Evolutionary conservation across 208 protist species (phyloP).

Genomic region (Leptomonas seymouri): DNA sequence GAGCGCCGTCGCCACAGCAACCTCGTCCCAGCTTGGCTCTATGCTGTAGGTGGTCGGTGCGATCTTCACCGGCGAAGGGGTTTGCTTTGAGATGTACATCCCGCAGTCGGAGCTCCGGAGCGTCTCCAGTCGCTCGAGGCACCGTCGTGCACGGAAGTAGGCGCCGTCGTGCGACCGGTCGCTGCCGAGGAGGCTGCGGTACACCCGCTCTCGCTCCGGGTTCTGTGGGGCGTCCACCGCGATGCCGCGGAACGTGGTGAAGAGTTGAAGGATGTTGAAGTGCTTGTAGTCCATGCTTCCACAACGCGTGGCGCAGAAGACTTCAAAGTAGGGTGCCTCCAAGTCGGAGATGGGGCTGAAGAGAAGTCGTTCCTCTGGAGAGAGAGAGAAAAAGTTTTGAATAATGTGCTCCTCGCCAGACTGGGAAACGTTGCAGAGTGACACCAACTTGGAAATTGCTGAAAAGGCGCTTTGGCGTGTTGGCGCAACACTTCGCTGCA

Average conservation of each 20-base stretch:
- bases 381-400: conserved; percentile 43
- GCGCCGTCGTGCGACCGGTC: conserved; percentile 65
- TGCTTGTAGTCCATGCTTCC: conserved; percentile 39
- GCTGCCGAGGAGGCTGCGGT: conserved; percentile 46
- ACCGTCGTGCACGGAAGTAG: conserved; percentile 60
- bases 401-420: conserved; percentile 30
- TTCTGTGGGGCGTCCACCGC: conserved; percentile 22
- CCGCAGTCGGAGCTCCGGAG: conserved; percentile 73
- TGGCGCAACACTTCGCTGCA: conserved; percentile 72
- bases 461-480: conserved; percentile 59
- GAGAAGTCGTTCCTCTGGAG: conserved; percentile 31
- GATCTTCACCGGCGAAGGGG: conserved; percentile 12
- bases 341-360: conserved; percentile 70
- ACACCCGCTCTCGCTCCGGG: conserved; percentile 32
- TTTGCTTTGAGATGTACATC: conserved; percentile 28
- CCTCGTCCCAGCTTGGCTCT: conserved; percentile 43
- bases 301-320: conserved; percentile 66
- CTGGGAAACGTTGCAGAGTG: conserved; percentile 24
- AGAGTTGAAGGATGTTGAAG: conserved; percentile 76
- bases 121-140: conserved; percentile 39
- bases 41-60: conserved; percentile 57
- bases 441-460: conserved; percentile 36
- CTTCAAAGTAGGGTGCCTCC: conserved; percentile 67
- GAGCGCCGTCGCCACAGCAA: conserved; percentile 61
- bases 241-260: conserved; percentile 62